Conservation (phyloP, 495 filamentous ascomycete species). For the Aspergillus mulundensis region DNA sequence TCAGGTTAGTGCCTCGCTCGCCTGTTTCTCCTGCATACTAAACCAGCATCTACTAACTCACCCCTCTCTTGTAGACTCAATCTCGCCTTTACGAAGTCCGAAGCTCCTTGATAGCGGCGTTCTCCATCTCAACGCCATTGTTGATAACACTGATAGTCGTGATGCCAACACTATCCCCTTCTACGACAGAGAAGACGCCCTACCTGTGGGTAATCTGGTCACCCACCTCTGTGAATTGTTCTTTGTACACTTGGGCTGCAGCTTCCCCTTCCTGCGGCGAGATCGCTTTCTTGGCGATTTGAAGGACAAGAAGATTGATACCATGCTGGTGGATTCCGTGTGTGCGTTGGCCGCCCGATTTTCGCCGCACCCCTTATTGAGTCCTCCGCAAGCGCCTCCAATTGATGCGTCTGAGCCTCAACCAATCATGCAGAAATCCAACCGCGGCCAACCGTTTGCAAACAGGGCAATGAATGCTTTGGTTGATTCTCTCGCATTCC, state of each 20-base stretch:
- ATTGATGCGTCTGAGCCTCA: conserved; percentile 46
- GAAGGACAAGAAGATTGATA: conserved; percentile 72
- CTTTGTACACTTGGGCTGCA: conserved; percentile 73
- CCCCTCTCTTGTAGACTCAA: conserved; percentile 23
- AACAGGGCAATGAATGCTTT: conserved; percentile 70
- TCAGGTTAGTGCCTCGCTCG: conserved; percentile 31
- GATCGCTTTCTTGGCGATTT: conserved; percentile 65
- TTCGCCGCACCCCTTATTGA: conserved; percentile 62
- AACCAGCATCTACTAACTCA: conserved; percentile 1
- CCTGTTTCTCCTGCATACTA: neutral
- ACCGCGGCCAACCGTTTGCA: conserved; percentile 65
- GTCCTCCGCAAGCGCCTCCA: conserved; percentile 44
- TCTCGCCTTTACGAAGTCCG: conserved; percentile 36
- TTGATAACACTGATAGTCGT: conserved; percentile 42
- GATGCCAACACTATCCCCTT: conserved; percentile 67
- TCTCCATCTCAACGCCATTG: conserved; percentile 24
- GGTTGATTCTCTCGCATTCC: conserved; percentile 72
- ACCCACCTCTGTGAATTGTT: conserved; percentile 71
- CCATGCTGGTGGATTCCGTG: conserved; percentile 81
- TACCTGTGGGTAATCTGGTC: conserved; percentile 67
- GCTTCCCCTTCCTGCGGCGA: conserved; percentile 72
- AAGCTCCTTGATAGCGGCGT: conserved; percentile 23
- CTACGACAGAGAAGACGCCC: conserved; percentile 67
- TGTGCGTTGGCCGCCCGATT: conserved; percentile 80
- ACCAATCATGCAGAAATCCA: conserved; percentile 41